Percentiles rank a stretch among this genome's conserved stretches.
Evolutionary conservation across 2,329 filamentous ascomycete genomes (phyloP).

Genomic region (Talaromyces sp.): DNA sequence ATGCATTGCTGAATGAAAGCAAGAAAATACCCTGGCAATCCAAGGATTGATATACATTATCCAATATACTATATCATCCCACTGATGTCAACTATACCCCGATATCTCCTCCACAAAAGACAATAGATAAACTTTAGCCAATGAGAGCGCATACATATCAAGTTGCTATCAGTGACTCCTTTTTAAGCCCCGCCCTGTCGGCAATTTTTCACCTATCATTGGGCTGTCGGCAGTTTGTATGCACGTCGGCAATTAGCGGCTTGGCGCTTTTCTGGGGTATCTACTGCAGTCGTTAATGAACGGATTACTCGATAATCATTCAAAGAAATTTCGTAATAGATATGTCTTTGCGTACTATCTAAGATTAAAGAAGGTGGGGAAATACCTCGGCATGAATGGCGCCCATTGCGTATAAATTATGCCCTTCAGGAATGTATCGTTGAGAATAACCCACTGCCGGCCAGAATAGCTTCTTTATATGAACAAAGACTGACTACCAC

Average conservation of each 20-base stretch:
- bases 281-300: neutral
- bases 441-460: neutral
- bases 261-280: constrained; percentile 1
- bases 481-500: neutral
- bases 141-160: neutral
- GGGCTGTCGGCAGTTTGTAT: constrained; percentile 1
- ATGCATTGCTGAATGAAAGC: neutral
- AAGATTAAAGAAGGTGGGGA: neutral
- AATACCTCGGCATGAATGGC: neutral
- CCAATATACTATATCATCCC: neutral
- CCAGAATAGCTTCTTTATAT: neutral
- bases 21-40: neutral
- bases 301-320: neutral
- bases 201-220: neutral
- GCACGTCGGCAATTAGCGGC: constrained; percentile 7
- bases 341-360: neutral
- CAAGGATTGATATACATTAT: neutral
- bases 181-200: neutral
- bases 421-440: no score
- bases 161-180: neutral
- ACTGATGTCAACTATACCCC: neutral
- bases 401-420: neutral
- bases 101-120: neutral
- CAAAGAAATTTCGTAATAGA: neutral
- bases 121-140: constrained; percentile 2